Evolutionary conservation across 768 basidiomycete genomes (phyloP), one percentile per base, ranked within the genome.

Genomic region (Leucocoprinus birnbaumii): DNA sequence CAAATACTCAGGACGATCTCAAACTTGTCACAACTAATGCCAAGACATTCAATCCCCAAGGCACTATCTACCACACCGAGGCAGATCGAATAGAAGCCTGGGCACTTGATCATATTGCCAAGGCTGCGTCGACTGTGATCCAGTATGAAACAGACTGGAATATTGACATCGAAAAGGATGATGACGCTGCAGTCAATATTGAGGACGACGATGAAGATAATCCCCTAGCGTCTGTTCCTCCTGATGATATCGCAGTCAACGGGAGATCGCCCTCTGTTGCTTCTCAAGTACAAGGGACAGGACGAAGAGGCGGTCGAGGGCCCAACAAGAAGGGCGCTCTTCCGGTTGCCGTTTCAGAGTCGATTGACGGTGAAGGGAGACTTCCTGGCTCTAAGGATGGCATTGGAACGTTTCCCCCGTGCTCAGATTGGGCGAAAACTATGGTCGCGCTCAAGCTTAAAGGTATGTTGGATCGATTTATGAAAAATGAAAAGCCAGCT

Each of bases 141-240:
- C 88, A 91, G 53, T 87, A 86, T 64, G 89, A 91, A 70, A 83
- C 86, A 1, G 86, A 90, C 65, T 91, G 89, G 89, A 90, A 88
- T 61, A 86, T 91, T 55, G 89, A 92, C 50, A 73, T 87, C 8
- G 89, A 89, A 62, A 80, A 79, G 34, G 88, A 87, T 38, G 86
- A 82, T 55, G 79, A 80, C 40, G 71, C 71, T 3, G 61, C 69
- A 9, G 66, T 74, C 34, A 70, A 73, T 40, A 63, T 76, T 22
- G 76, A 77, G 38, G 70, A 72, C 7, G 73, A 75, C 35, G 74
- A 75, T 2, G 73, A 73, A 5, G 66, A 68, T 21, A 61, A 53
- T 9, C 22, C 55, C 14, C 50, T 27, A 3, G 71, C 67, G 0
- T 75, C 78, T 10, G 74, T 74, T 6, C 77, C 79, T 68, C 79